phyloP scores from a whole-genome alignment of 306 rosid genomes.

The Morella rubra region DNA sequence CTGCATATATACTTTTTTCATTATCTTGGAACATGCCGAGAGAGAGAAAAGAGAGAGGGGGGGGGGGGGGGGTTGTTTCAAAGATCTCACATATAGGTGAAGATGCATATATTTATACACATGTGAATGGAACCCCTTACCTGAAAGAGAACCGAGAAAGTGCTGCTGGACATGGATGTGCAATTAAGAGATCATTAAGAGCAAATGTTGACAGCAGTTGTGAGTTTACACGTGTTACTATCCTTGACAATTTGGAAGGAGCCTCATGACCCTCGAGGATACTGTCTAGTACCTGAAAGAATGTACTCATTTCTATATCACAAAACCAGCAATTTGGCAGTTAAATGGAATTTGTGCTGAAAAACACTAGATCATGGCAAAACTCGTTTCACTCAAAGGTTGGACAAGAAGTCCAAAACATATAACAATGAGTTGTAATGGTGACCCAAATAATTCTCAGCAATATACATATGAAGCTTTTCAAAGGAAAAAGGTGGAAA shows the following conservation, averaged over 20 bases:
- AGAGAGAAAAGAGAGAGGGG: background rate
- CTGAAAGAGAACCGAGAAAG: conserved; percentile 76
- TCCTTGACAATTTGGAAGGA: conserved; percentile 70
- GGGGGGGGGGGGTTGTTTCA: too few relatives aligned
- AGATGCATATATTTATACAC: background rate
- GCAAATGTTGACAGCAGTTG: conserved; percentile 53
- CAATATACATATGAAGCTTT: background rate
- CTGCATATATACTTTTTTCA: conserved; percentile 43
- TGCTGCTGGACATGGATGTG: conserved; percentile 90
- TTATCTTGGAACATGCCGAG: background rate
- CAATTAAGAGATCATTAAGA: conserved; percentile 77
- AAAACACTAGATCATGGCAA: too few relatives aligned
- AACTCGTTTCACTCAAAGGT: background rate
- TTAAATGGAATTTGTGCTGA: background rate
- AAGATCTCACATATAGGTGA: background rate
- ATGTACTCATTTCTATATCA: conserved; percentile 1
- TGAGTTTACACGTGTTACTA: conserved; percentile 50
- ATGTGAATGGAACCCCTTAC: conserved; percentile 36
- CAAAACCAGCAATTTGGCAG: background rate
- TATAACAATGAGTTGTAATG: background rate
- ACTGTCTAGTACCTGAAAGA: conserved; percentile 70
- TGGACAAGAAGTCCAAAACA: background rate
- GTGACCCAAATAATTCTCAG: background rate
- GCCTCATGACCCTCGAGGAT: conserved; percentile 48
- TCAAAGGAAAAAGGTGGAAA: background rate